Evolutionary conservation across 192 early-diverging fungal genomes (phyloP), one percentile per base, ranked within the genome.

Genomic region (Coemansia sp.): DNA sequence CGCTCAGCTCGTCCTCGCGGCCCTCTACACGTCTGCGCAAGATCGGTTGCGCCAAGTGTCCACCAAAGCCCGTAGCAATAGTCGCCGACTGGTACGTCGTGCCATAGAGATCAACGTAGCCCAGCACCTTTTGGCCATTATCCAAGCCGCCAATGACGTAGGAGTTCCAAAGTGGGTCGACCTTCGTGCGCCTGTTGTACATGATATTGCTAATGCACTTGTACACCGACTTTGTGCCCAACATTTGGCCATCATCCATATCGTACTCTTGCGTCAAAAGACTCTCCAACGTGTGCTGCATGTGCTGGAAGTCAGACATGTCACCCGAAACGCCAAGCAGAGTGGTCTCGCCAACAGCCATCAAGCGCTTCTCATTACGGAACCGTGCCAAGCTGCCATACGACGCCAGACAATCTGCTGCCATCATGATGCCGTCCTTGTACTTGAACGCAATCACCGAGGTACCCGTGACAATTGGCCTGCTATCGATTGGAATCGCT

Each of bases 341-440:
- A n/a, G 97, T 98, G 61, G 82, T 83, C 43, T 94, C 86, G 47
- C 95, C 93, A 10, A 94, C 91, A 37, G 86, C 65, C 65, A 88
- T 71, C 64, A 99, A 74, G 37, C 97, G 87, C 80, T 95, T 87
- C 47, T 94, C 89, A 71, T 95, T 89, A 59, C 92, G 90, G 89
- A 96, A 97, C 58, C 92, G 90, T 20, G 96, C 92, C 66, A 97
- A 71, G 16, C 91, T 92, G 59, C 97, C 97, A 76, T 95, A 99
- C 15, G 97, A 98, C 34, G 91, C 97, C 56, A 99, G 84, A 70
- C 89, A 94, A 76, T 99, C 97, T 12, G 95, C 92, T 7, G 94
- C 94, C 78, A 99, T 87, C 91, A 99, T 97, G 39, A 99, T 86
- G 61, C 97, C 97, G 67, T 96, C 95, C 76, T 94, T 96, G 88